These are phyloP conservation scores for Pyrenophora seminiperda DNA, from an alignment of 2,329 filamentous ascomycete genomes.

Conservation along the genomic window DNA sequence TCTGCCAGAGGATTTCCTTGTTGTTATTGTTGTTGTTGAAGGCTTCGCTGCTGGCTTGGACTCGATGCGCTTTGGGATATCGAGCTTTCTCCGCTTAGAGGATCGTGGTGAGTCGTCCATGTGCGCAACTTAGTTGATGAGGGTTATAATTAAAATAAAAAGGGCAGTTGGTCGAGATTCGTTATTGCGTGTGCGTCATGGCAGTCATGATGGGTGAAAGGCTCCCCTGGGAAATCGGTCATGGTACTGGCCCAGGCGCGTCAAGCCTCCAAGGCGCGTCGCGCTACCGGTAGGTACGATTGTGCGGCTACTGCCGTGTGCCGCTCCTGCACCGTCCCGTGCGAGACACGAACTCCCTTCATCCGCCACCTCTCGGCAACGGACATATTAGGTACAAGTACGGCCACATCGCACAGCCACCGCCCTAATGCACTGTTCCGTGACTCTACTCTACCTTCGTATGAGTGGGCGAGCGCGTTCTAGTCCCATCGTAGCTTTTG, in stretches of 20 bases:
- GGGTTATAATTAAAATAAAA: background rate
- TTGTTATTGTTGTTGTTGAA: too few species aligned
- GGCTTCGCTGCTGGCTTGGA: constrained; percentile 28
- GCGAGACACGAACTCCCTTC: background rate
- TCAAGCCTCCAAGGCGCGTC: constrained; percentile 23
- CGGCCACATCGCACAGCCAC: too few species aligned
- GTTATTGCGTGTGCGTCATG: constrained; percentile 7
- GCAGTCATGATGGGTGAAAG: constrained; percentile 12
- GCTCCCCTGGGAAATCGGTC: constrained; percentile 1
- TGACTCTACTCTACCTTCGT: too few species aligned
- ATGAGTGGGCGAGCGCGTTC: background rate
- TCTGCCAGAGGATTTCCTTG: constrained; percentile 29
- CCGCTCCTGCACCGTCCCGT: constrained; percentile 19
- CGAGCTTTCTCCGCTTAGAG: constrained; percentile 46
- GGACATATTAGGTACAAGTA: too few species aligned
- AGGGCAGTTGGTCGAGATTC: background rate
- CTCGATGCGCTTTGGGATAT: constrained; percentile 31
- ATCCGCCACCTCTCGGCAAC: background rate
- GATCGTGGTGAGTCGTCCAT: constrained; percentile 47
- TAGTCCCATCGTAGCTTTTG: background rate
- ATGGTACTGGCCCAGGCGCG: constrained; percentile 19
- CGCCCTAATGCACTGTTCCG: too few species aligned
- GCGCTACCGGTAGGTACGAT: constrained; percentile 25
- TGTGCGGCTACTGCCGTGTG: constrained; percentile 9
- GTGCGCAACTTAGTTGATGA: background rate